A percentile compares a stretch with the other conserved stretches of the same genome.
Conservation (phyloP, 225 moss, liverwort and hornwort genomes). For the Physcomitrellopsis africana region DNA sequence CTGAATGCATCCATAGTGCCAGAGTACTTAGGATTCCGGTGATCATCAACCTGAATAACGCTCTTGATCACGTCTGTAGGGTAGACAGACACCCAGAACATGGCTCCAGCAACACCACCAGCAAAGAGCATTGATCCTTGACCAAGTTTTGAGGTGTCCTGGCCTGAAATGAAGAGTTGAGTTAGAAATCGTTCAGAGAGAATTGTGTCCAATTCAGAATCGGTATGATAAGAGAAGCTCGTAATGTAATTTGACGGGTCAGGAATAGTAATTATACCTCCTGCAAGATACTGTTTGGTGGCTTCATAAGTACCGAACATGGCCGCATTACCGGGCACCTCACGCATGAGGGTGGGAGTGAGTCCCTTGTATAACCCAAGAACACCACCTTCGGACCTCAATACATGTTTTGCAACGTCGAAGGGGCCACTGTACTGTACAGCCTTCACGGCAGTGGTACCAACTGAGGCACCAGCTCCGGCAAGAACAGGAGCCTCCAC, state of each 20-base stretch:
- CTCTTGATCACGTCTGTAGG: constrained; percentile 94
- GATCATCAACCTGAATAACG: constrained; percentile 87
- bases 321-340: constrained; percentile 93
- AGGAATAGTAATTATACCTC: constrained; percentile 40
- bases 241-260: background rate
- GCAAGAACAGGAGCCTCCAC: constrained; percentile 57
- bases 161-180: constrained; percentile 34
- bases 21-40: constrained; percentile 84
- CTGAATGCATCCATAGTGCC: constrained; percentile 85
- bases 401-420: constrained; percentile 83
- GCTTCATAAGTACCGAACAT: constrained; percentile 92
- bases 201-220: no score
- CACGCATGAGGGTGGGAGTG: constrained; percentile 87
- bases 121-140: constrained; percentile 73
- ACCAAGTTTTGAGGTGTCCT: constrained; percentile 76
- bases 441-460: constrained; percentile 40
- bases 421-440: constrained; percentile 75
- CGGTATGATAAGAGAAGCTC: no score
- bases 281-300: constrained; percentile 84
- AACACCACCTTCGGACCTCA: constrained; percentile 79
- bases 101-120: constrained; percentile 41
- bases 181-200: background rate
- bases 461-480: constrained; percentile 49
- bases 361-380: constrained; percentile 82
- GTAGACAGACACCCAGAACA: constrained; percentile 82